Conservation (phyloP, 257 asterid genomes). For the Solanum piurae region DNA sequence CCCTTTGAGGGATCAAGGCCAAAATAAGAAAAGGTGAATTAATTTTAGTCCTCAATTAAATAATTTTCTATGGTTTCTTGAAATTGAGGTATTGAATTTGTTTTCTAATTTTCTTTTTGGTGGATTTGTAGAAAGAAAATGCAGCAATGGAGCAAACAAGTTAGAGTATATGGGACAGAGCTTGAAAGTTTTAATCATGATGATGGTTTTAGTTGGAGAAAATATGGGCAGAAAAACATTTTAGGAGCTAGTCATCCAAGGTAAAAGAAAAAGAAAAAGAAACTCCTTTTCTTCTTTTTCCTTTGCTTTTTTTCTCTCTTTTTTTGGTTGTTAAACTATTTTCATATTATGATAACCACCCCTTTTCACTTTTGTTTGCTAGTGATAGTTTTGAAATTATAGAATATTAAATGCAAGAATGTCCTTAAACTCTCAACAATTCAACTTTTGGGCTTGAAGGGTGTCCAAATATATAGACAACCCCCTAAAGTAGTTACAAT, state of each 20-base stretch:
- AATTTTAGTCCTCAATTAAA: neutral
- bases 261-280: constrained; percentile 23
- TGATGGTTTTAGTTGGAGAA: constrained; percentile 75
- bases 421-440: neutral
- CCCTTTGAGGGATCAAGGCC: neutral
- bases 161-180: constrained; percentile 22
- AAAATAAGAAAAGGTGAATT: neutral
- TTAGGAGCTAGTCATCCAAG: constrained; percentile 66
- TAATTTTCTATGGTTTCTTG: neutral
- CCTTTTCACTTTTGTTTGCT: neutral
- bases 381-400: neutral
- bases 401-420: neutral
- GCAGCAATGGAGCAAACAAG: constrained; percentile 41
- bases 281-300: neutral
- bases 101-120: neutral
- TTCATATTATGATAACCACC: neutral
- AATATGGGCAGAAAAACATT: constrained; percentile 78
- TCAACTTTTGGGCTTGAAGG: neutral
- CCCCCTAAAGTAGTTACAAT: neutral
- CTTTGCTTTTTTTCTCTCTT: neutral
- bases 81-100: neutral
- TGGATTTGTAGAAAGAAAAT: constrained; percentile 47
- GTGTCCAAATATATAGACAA: neutral
- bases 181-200: constrained; percentile 31
- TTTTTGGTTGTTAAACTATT: neutral